Percentiles rank a stretch among this genome's conserved stretches.
phyloP scores from a whole-genome alignment of 1,284 basidiomycete species.

The Gomphus bonarii region DNA sequence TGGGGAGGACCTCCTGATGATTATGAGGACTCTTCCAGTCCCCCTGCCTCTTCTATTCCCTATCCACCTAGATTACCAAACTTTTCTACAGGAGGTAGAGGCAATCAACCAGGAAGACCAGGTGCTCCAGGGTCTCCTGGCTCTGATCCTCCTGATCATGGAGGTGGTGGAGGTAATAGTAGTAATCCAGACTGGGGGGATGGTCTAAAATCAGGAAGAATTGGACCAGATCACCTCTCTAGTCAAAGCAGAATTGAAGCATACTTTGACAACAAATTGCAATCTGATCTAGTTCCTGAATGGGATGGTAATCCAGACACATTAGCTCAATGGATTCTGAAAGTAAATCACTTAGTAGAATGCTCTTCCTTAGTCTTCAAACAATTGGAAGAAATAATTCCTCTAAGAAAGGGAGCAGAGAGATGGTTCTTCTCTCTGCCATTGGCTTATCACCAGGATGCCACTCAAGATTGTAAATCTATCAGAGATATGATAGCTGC shows the following conservation, averaged over 20 bases:
- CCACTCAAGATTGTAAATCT: constrained; percentile 20
- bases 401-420: constrained; percentile 16
- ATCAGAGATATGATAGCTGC: constrained; percentile 21
- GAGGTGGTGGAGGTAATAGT: background rate
- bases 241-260: no score
- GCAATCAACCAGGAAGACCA: no score
- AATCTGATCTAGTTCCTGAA: constrained; percentile 9
- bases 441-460: constrained; percentile 1
- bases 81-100: no score
- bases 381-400: constrained; percentile 6
- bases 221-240: no score
- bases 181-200: background rate
- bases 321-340: constrained; percentile 20
- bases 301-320: no score
- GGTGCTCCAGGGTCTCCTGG: background rate
- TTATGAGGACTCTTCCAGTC: background rate
- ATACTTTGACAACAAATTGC: constrained; percentile 21
- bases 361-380: constrained; percentile 17
- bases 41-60: background rate
- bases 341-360: constrained; percentile 17
- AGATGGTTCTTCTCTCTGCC: constrained; percentile 21
- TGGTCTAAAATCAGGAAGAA: background rate
- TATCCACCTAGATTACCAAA: background rate
- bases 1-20: background rate
- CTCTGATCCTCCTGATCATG: background rate